Conservation (phyloP, 768 basidiomycete species). For the Mycena latifolia region DNA sequence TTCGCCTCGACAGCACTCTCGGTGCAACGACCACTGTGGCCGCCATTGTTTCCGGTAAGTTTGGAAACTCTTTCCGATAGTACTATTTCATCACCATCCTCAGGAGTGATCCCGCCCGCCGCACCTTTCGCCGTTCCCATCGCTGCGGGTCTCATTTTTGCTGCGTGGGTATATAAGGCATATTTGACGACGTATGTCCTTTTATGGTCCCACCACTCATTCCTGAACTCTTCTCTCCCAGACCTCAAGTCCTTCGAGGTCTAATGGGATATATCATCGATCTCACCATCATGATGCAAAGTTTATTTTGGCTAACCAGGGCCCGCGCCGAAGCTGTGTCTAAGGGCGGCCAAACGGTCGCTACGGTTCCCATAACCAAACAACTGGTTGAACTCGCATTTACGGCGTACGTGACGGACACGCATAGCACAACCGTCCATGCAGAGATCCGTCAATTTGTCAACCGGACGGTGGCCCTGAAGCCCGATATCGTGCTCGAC, state of each 20-base stretch:
- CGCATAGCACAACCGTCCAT: constrained; percentile 7
- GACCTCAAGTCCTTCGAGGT: constrained; percentile 27
- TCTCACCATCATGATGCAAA: constrained; percentile 42
- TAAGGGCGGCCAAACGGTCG: not conserved
- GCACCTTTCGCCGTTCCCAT: constrained; percentile 10
- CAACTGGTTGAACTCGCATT: constrained; percentile 3
- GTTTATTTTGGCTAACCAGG: constrained; percentile 28
- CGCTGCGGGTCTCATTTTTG: constrained; percentile 6
- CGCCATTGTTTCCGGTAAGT: no score
- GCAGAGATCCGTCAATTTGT: not conserved
- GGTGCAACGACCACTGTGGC: no score
- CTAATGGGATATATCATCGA: constrained; percentile 44
- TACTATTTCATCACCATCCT: no score
- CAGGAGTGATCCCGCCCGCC: constrained; percentile 5
- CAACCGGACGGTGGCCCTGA: not conserved
- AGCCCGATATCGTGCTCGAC: no score
- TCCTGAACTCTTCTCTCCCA: not conserved
- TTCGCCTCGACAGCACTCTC: no score
- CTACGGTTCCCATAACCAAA: not conserved
- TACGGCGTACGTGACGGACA: constrained; percentile 5
- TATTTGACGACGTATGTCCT: constrained; percentile 3
- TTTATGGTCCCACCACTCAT: no score
- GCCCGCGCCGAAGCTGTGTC: not conserved
- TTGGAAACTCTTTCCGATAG: no score
- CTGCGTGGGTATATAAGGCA: constrained; percentile 13